phyloP scores from a whole-genome alignment of 1,139 yeast species.

The Williopsis jadinii region DNA sequence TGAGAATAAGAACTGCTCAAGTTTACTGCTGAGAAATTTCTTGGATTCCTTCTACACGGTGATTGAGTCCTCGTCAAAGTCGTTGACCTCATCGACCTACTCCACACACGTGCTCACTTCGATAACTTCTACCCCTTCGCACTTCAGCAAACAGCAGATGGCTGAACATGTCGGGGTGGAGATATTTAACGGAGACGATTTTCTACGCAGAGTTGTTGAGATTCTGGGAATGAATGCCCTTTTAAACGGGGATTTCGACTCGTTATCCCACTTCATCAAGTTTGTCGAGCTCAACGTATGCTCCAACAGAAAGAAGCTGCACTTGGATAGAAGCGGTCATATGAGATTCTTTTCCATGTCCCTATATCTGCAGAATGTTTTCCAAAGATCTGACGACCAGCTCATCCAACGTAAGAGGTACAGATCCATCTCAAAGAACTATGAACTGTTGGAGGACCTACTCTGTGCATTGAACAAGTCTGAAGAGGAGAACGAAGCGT shows the following conservation, averaged over 20 bases:
- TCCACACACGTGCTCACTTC: conserved; percentile 12
- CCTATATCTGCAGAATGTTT: conserved; percentile 6
- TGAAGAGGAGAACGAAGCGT: not conserved
- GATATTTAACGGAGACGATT: conserved; percentile 20
- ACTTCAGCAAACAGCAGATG: conserved; percentile 17
- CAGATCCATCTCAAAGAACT: not conserved
- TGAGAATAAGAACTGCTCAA: not conserved
- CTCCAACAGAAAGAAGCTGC: conserved; percentile 19
- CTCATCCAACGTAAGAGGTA: not conserved
- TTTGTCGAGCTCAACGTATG: conserved; percentile 19
- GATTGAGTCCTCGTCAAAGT: conserved; percentile 14
- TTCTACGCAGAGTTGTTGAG: conserved; percentile 14
- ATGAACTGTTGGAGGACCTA: not conserved
- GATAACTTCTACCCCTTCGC: conserved; percentile 6
- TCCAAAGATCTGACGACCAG: conserved; percentile 1
- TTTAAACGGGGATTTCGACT: conserved; percentile 12
- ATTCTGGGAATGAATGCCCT: conserved; percentile 17
- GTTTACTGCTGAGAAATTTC: conserved; percentile 14
- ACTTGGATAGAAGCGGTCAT: conserved; percentile 16
- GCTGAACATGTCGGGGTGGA: conserved; percentile 15
- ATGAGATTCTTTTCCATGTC: conserved; percentile 16
- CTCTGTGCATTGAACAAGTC: not conserved
- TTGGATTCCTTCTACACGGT: conserved; percentile 19
- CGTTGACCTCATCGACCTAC: conserved; percentile 18
- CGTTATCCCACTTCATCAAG: conserved; percentile 8